phyloP scores from a whole-genome alignment of 2,329 filamentous ascomycete genomes.

The Pezizomycotina sp. region DNA sequence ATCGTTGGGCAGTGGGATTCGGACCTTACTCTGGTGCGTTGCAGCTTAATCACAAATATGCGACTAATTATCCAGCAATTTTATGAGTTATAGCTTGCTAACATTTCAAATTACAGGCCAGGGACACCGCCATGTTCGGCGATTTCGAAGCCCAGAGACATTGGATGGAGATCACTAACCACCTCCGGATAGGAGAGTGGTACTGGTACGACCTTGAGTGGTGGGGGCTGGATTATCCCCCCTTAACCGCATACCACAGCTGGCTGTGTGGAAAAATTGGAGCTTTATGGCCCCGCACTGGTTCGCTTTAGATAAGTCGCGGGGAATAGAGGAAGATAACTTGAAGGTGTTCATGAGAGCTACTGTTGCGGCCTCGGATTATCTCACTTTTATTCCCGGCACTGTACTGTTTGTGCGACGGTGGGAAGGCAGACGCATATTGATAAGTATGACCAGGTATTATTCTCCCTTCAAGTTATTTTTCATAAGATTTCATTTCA shows the following conservation, averaged over 20 bases:
- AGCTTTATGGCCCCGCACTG: conserved; percentile 58
- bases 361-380: conserved; percentile 80
- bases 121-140: conserved; percentile 72
- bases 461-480: too few species aligned
- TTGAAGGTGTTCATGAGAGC: conserved; percentile 94
- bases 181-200: conserved; percentile 84
- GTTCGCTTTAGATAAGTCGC: conserved; percentile 73
- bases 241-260: conserved; percentile 93
- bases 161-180: conserved; percentile 93
- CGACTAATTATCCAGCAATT: conserved; percentile 12
- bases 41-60: not conserved
- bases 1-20: conserved; percentile 78
- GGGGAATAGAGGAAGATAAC: conserved; percentile 58
- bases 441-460: conserved; percentile 31
- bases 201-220: conserved; percentile 94
- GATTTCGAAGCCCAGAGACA: conserved; percentile 97
- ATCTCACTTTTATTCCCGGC: conserved; percentile 73
- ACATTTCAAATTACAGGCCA: conserved; percentile 6
- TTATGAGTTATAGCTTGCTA: conserved; percentile 43
- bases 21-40: conserved; percentile 82
- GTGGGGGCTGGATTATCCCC: conserved; percentile 97
- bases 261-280: conserved; percentile 78
- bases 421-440: conserved; percentile 58
- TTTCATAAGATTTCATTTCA: too few species aligned
- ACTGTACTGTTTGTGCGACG: conserved; percentile 70